These are phyloP conservation scores for Agarophyton chilense DNA, from an alignment of 23 red algal genomes.

Conservation along the genomic window DNA sequence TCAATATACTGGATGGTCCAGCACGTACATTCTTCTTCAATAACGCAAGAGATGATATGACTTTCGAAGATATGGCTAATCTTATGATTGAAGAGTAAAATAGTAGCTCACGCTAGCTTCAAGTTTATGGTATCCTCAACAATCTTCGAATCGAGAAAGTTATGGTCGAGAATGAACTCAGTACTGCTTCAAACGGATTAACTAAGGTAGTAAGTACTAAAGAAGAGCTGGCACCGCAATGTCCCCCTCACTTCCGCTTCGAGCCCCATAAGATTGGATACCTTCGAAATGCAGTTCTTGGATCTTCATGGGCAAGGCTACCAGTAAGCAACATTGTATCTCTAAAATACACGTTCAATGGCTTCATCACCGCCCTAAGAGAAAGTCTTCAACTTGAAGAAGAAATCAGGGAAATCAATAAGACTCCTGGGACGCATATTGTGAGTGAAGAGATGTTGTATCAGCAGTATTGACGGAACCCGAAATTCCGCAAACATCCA, in stretches of 20 bases:
- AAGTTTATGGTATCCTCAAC: conserved; percentile 31
- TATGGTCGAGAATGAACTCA: conserved; percentile 46
- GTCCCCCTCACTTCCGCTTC: conserved; percentile 16
- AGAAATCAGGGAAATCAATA: not conserved
- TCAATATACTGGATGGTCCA: too few relatives aligned
- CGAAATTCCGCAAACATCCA: conserved; percentile 39
- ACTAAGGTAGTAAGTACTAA: conserved; percentile 14
- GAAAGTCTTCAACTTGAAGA: conserved; percentile 54
- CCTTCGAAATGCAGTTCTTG: conserved; percentile 20
- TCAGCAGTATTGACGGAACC: conserved; percentile 56
- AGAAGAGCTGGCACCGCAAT: conserved; percentile 25
- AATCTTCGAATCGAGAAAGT: conserved; percentile 16
- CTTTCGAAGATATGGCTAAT: conserved; percentile 50
- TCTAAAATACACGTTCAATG: conserved; percentile 45
- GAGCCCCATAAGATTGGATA: conserved; percentile 46
- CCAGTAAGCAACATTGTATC: conserved; percentile 45
- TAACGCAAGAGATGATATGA: conserved; percentile 53
- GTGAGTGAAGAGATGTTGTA: not conserved
- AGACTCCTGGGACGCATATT: not conserved
- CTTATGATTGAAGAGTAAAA: conserved; percentile 58
- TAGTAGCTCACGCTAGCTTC: conserved; percentile 20
- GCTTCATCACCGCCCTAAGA: conserved; percentile 38
- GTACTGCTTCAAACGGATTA: conserved; percentile 1
- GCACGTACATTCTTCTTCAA: conserved; percentile 56
- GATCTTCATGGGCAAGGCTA: too few relatives aligned